Percentiles rank a stretch among this genome's conserved stretches.
Evolutionary conservation across 495 filamentous ascomycete species (phyloP).

Genomic region (Aspergillus cristatus): DNA sequence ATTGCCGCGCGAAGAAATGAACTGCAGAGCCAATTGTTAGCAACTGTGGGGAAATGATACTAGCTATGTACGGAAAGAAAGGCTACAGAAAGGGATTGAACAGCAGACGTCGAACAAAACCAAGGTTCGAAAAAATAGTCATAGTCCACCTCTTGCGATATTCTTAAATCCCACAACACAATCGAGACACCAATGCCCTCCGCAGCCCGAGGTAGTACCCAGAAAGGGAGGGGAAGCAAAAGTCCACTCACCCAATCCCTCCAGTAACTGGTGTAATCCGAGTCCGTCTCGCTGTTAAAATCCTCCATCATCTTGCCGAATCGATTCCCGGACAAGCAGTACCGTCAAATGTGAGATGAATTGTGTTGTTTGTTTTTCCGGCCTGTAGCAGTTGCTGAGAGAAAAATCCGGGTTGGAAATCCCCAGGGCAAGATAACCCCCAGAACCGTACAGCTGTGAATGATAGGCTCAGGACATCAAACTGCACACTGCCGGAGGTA

Average conservation of each 20-base stretch:
- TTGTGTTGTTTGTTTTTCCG: constrained; percentile 11
- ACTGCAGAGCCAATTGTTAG: constrained; percentile 46
- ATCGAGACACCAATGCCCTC: no score
- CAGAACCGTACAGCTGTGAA: constrained; percentile 19
- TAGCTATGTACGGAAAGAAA: no score
- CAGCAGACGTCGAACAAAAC: no score
- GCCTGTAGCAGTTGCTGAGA: constrained; percentile 23
- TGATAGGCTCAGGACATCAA: constrained; percentile 11
- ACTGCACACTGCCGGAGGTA: not conserved
- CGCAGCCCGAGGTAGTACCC: no score
- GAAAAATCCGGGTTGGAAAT: constrained; percentile 20
- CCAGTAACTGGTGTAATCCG: constrained; percentile 99
- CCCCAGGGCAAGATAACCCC: constrained; percentile 19
- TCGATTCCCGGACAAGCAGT: no score
- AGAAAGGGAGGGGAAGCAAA: no score
- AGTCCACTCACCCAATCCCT: constrained; percentile 81
- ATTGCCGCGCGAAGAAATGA: constrained; percentile 94
- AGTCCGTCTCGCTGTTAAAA: constrained; percentile 94
- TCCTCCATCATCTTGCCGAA: constrained; percentile 63
- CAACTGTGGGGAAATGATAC: not conserved
- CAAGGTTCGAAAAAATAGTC: no score
- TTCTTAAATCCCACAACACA: no score
- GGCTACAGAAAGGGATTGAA: no score
- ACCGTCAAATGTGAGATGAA: no score
- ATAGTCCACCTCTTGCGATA: no score